phyloP scores from a whole-genome alignment of 805 yeast species.

The Metschnikowia dekortorum region DNA sequence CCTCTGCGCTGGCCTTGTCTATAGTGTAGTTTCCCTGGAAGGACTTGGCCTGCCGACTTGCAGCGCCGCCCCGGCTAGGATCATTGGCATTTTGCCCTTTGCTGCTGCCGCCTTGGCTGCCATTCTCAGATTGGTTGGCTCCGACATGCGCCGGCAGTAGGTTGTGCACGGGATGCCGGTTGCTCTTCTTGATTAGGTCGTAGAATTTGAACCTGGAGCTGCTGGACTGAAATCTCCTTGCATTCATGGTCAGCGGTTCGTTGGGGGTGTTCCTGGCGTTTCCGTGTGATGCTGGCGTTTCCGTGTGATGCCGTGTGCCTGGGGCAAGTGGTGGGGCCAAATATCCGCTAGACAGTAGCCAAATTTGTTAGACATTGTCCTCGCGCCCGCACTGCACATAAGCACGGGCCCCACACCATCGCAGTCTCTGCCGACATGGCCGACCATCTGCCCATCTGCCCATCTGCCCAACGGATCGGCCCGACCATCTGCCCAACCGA shows the following conservation, averaged over 20 bases:
- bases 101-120: not conserved
- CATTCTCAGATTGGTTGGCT: too few species aligned
- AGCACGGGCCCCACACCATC: not conserved
- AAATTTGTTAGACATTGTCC: not conserved
- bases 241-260: not conserved
- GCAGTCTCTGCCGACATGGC: too few species aligned
- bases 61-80: too few species aligned
- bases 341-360: too few species aligned
- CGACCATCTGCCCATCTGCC: too few species aligned
- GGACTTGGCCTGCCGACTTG: not conserved
- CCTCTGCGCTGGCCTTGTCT: constrained; percentile 33
- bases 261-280: not conserved
- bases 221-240: not conserved
- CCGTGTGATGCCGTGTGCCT: too few species aligned
- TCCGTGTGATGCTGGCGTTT: too few species aligned
- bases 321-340: too few species aligned
- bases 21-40: constrained; percentile 3
- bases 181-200: constrained; percentile 34
- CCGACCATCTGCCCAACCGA: too few species aligned
- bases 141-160: constrained; percentile 5
- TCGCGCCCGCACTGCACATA: not conserved
- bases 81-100: not conserved
- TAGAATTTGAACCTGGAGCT: constrained; percentile 26
- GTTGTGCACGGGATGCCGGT: constrained; percentile 25
- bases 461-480: too few species aligned